Evolutionary conservation across 352 stramenopile genomes (phyloP).

Genomic region (Albugo laibachii): DNA sequence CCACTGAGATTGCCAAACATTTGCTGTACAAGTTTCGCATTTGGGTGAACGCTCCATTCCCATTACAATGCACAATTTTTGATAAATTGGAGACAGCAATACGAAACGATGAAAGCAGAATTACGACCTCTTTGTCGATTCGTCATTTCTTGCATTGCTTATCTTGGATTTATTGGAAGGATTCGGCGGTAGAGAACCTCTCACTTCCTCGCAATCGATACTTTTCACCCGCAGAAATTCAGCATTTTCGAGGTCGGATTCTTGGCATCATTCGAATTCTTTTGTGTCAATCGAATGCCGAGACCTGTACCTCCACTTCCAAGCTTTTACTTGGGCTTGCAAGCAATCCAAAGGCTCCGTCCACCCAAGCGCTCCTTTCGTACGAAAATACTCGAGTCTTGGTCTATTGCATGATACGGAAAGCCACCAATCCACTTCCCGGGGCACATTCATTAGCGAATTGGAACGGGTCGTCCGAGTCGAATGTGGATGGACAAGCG

Average conservation of each 20-base stretch:
- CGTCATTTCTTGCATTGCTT: conserved; percentile 64
- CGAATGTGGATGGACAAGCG: too few species aligned
- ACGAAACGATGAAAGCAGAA: conserved; percentile 43
- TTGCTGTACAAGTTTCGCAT: conserved; percentile 74
- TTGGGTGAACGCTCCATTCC: conserved; percentile 56
- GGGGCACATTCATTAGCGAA: too few species aligned
- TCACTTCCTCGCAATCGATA: conserved; percentile 15
- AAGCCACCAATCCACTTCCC: conserved; percentile 9
- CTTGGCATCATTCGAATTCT: conserved; percentile 63
- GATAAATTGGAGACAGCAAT: conserved; percentile 65
- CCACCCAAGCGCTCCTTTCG: conserved; percentile 52
- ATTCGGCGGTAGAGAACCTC: conserved; percentile 21
- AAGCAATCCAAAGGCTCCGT: conserved; percentile 19
- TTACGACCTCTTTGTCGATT: conserved; percentile 39
- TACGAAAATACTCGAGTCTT: conserved; percentile 65
- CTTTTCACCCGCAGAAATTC: conserved; percentile 34
- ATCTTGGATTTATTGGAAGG: conserved; percentile 67
- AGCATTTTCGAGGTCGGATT: conserved; percentile 35
- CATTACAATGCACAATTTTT: conserved; percentile 50
- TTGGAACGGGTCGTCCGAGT: too few species aligned
- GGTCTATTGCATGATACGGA: conserved; percentile 78
- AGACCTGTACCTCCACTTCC: too few species aligned
- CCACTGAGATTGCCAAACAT: conserved; percentile 68
- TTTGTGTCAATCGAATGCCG: conserved; percentile 28
- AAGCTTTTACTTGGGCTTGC: too few species aligned